Conservation (phyloP, 176 grass and related monocot genomes). For the sorghum (Sorghum bicolor) region Sorghum_bicolor_NCBIv3 NC_012871.2:69331501-69332000, state of each 20-base stretch:
- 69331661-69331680: neutral
- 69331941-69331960: slow-evolving; percentile 52
- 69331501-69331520: neutral
- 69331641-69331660: neutral
- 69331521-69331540: neutral
- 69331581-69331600: neutral
- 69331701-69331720: slow-evolving; percentile 72
- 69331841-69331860: neutral
- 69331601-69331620: neutral
- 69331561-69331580: neutral
- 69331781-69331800: slow-evolving; percentile 67
- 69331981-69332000: slow-evolving; percentile 93
- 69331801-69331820: slow-evolving; percentile 73
- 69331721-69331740: slow-evolving; percentile 66
- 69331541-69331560: neutral
- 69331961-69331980: slow-evolving; percentile 69
- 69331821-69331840: slow-evolving; percentile 96
- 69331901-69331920: neutral
- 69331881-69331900: neutral
- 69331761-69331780: slow-evolving; percentile 95
- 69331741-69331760: slow-evolving; percentile 79
- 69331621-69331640: neutral
- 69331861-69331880: neutral
- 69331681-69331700: neutral
- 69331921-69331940: neutral